These are phyloP conservation scores for Aspergillus puulaauensis DNA, from an alignment of 2,329 filamentous ascomycete genomes.

Conservation along the genomic window DNA sequence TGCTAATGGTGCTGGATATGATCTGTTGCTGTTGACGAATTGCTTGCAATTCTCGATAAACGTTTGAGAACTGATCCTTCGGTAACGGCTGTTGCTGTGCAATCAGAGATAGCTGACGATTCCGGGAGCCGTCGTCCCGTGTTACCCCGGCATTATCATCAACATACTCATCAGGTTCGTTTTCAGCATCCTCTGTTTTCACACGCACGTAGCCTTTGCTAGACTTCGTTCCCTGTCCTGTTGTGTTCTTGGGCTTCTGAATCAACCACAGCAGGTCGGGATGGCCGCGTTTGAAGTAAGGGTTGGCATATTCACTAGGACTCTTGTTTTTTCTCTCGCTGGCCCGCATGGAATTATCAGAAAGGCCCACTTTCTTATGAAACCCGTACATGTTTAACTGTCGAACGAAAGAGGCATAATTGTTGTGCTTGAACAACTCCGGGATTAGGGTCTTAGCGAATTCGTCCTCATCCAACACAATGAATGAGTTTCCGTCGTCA, in stretches of 20 bases:
- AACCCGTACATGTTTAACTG: slow-evolving; percentile 68
- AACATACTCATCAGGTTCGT: slow-evolving; percentile 59
- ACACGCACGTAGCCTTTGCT: slow-evolving; percentile 38
- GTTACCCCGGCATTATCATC: slow-evolving; percentile 39
- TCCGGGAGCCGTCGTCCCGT: slow-evolving; percentile 36
- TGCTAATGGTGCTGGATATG: slow-evolving; percentile 78
- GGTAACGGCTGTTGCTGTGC: slow-evolving; percentile 47
- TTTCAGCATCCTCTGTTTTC: slow-evolving; percentile 62
- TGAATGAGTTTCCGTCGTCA: slow-evolving; percentile 92
- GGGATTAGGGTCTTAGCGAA: slow-evolving; percentile 73
- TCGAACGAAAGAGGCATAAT: slow-evolving; percentile 74
- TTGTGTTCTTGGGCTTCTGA: slow-evolving; percentile 83
- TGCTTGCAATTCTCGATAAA: slow-evolving; percentile 77
- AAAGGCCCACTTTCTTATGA: slow-evolving; percentile 75
- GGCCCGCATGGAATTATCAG: slow-evolving; percentile 96
- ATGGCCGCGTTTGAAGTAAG: slow-evolving; percentile 89
- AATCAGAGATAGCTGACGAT: slow-evolving; percentile 45
- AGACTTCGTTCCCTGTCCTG: slow-evolving; percentile 55
- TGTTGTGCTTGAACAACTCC: slow-evolving; percentile 76
- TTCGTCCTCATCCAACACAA: slow-evolving; percentile 93
- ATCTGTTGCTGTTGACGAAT: slow-evolving; percentile 83
- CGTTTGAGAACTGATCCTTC: slow-evolving; percentile 71
- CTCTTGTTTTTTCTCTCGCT: slow-evolving; percentile 97
- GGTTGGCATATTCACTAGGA: slow-evolving; percentile 96
- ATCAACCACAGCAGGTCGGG: slow-evolving; percentile 94